Conservation (phyloP, 2,329 filamentous ascomycete genomes). For the Colletotrichum echinochloae region DNA sequence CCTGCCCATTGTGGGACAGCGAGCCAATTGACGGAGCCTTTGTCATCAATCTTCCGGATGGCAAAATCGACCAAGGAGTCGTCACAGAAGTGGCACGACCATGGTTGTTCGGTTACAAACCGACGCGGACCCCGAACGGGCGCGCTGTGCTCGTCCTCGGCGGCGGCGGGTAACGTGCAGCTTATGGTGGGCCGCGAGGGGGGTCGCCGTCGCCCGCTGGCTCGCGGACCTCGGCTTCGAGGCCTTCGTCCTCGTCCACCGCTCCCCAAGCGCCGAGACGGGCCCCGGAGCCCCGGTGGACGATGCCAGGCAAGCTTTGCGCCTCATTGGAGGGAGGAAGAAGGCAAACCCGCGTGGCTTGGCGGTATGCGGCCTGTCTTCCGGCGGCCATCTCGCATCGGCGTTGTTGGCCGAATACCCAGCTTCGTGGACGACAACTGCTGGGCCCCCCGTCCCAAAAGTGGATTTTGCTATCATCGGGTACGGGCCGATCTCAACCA, state of each 20-base stretch:
- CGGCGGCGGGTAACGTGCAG: slow-evolving; percentile 43
- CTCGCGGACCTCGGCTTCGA: slow-evolving; percentile 42
- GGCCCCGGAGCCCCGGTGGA: slow-evolving; percentile 41
- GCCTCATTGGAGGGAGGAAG: slow-evolving; percentile 33
- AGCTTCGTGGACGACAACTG: slow-evolving; percentile 31
- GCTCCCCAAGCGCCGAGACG: slow-evolving; percentile 42
- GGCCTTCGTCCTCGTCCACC: slow-evolving; percentile 43
- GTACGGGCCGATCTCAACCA: slow-evolving; percentile 44
- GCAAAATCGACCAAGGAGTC: slow-evolving; percentile 38
- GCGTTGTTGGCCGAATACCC: slow-evolving; percentile 43
- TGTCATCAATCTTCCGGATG: slow-evolving; percentile 34
- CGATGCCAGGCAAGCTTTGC: slow-evolving; percentile 42
- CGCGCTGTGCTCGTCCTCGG: slow-evolving; percentile 43
- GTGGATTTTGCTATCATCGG: slow-evolving; percentile 42
- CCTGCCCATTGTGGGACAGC: slow-evolving; percentile 41
- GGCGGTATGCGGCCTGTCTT: slow-evolving; percentile 43
- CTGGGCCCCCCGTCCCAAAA: slow-evolving; percentile 34
- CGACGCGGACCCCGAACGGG: slow-evolving; percentile 34
- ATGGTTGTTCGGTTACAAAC: slow-evolving; percentile 44
- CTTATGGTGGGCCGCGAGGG: slow-evolving; percentile 44
- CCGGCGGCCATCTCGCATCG: slow-evolving; percentile 43
- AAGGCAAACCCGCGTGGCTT: slow-evolving; percentile 4
- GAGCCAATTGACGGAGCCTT: slow-evolving; percentile 39
- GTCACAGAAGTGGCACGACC: slow-evolving; percentile 39
- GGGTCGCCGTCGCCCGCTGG: slow-evolving; percentile 43